Evolutionary conservation across 1,284 basidiomycete species (phyloP), one percentile per base, ranked within the genome.

Genomic region (Omphalotus olearius): DNA sequence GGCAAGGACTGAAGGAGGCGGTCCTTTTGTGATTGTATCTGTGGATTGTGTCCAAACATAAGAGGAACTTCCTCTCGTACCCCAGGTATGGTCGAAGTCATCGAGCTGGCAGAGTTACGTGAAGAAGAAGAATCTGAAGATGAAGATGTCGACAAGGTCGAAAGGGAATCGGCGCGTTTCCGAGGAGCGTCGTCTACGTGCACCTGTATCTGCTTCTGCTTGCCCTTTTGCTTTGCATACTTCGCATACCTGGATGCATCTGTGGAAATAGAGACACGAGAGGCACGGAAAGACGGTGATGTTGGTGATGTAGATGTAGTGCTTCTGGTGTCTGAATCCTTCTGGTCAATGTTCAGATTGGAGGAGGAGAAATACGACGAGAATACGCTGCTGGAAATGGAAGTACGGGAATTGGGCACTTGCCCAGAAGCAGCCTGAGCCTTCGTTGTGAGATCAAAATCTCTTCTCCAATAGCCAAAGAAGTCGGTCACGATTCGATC

Each of bases 391-490:
- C 62, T 61, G 6, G 70, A 61, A 14, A 60, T 52, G 6, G 58
- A 56, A 1, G 53, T 50, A 18, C 56, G 50, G 6, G 53, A 36
- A 18, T 47, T 45, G 13, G 48, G 23, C 7, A n/a, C 42, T 56
- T 41, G 57, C 39, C 44, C 52, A 25, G 36, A 35, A 36, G 18
- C 23, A 16, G 39, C 58, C 13, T 55, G 56, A 23, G 56, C 39
- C 57, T 79, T 81, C 47, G 71, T 66, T n/a, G 71, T 69, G 25
- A 79, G 66, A 48, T 89, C 86, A 49, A 79, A 66, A 62, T 91
- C 88, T 41, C 80, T 69, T 53, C 82, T 72, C 88, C 88, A 91
- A 57, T 79, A 77, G 2, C 79, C 83, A 62, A 91, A 91, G 66
- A 91, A 91, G 62, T 90, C 83, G 5, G 79, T 79, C 46, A 87